These are phyloP conservation scores for Cladophialophora chaetospira DNA, from an alignment of 2,329 filamentous ascomycete genomes.

Conservation along the genomic window DNA sequence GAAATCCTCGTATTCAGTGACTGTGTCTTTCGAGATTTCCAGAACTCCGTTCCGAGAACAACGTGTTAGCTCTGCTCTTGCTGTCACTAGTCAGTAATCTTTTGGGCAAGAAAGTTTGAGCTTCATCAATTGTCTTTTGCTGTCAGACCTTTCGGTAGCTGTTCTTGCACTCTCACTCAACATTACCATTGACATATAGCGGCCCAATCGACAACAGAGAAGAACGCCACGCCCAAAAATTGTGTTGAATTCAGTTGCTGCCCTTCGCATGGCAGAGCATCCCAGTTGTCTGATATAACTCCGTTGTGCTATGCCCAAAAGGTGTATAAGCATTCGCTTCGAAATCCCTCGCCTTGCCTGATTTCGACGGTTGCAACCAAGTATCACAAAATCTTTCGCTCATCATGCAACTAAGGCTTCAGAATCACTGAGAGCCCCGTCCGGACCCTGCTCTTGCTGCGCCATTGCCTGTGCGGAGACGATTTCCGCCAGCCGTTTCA, in stretches of 20 bases:
- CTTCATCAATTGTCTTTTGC: neutral
- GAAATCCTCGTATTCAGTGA: no score
- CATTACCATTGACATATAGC: constrained; percentile 13
- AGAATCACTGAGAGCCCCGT: constrained; percentile 29
- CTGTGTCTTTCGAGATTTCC: neutral
- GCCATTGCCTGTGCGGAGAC: constrained; percentile 95
- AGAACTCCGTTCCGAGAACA: neutral
- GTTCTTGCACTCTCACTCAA: neutral
- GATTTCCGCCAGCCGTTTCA: constrained; percentile 97
- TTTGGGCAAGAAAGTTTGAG: neutral
- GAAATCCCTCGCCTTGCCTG: neutral
- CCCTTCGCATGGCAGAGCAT: neutral
- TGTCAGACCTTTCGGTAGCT: neutral
- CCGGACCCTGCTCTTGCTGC: constrained; percentile 79
- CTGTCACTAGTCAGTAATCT: neutral
- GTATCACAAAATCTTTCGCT: neutral
- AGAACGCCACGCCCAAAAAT: constrained; percentile 6
- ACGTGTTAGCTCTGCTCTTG: neutral
- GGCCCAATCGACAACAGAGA: neutral
- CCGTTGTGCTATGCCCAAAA: constrained; percentile 16
- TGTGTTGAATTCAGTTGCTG: neutral
- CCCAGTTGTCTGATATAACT: constrained; percentile 8
- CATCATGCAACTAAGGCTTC: constrained; percentile 20
- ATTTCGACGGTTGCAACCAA: neutral
- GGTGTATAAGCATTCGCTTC: constrained; percentile 4